Evolutionary conservation across 306 rosid genomes (phyloP).

Genomic region (Lagenaria siceraria): DNA sequence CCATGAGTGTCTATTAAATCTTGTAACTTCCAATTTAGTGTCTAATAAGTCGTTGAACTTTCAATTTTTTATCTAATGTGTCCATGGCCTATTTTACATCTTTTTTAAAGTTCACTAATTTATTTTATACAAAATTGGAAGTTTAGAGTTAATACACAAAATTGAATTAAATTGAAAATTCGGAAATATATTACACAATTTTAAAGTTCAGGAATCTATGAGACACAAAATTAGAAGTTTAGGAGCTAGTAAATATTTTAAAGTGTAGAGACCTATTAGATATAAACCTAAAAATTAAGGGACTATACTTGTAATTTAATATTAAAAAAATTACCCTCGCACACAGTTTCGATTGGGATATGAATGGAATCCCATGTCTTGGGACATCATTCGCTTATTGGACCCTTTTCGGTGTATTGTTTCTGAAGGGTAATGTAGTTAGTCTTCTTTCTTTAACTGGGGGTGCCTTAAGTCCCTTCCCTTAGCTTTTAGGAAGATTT

Average conservation of each 20-base stretch:
- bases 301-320: too few relatives aligned
- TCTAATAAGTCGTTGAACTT: background rate
- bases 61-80: background rate
- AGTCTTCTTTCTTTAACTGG: background rate
- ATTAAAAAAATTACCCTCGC: background rate
- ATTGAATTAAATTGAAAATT: too few relatives aligned
- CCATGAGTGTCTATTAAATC: background rate
- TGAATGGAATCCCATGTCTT: background rate
- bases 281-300: too few relatives aligned
- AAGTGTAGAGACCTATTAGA: background rate
- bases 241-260: too few relatives aligned
- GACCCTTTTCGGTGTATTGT: background rate
- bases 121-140: too few relatives aligned
- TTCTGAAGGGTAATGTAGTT: background rate
- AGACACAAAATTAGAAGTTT: background rate
- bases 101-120: too few relatives aligned
- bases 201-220: background rate
- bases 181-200: too few relatives aligned
- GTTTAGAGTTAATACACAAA: too few relatives aligned
- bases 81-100: background rate
- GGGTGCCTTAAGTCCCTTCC: background rate
- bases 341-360: background rate
- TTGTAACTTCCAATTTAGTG: too few relatives aligned
- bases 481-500: background rate
- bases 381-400: background rate